Evolutionary conservation across 1,139 yeast genomes (phyloP).

Genomic region (Geotrichum fermentans): DNA sequence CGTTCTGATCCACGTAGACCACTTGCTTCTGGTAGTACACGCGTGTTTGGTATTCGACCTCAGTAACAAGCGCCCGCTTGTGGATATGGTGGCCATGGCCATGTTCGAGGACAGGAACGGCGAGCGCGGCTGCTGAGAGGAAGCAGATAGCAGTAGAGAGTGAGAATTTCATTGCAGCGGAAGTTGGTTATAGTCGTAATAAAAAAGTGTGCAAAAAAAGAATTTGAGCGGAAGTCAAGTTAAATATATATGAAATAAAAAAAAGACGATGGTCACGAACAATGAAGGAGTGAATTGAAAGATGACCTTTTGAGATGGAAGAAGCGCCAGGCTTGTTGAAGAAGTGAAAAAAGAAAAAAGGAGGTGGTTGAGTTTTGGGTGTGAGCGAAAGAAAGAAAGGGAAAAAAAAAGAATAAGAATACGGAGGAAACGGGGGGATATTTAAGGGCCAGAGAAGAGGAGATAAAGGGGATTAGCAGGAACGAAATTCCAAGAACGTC

Average conservation of each 20-base stretch:
- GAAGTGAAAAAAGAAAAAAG: constrained; percentile 1
- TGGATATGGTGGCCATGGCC: constrained; percentile 16
- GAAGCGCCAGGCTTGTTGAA: not conserved
- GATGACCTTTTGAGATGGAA: not conserved
- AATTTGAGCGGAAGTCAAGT: not conserved
- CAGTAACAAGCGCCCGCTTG: constrained; percentile 35
- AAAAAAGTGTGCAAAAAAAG: not conserved
- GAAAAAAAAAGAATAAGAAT: not conserved
- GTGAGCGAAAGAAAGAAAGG: not conserved
- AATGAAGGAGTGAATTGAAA: not conserved
- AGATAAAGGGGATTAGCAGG: too few species aligned
- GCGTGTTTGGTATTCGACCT: constrained; percentile 34
- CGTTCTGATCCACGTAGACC: constrained; percentile 36
- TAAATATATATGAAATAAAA: not conserved
- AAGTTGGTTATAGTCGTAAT: not conserved
- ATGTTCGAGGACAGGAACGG: constrained; percentile 14
- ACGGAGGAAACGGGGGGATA: not conserved
- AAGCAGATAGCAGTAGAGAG: constrained; percentile 2
- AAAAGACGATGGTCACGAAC: not conserved
- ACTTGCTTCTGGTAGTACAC: constrained; percentile 35
- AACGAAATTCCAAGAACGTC: too few species aligned
- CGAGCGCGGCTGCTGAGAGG: constrained; percentile 10
- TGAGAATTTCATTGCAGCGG: constrained; percentile 14
- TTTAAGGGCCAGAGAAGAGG: too few species aligned
- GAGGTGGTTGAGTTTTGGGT: constrained; percentile 4